Base-by-base conservation (phyloP, 2,329 filamentous ascomycete genomes). In the Aspergillus hiratsukae region DNA sequence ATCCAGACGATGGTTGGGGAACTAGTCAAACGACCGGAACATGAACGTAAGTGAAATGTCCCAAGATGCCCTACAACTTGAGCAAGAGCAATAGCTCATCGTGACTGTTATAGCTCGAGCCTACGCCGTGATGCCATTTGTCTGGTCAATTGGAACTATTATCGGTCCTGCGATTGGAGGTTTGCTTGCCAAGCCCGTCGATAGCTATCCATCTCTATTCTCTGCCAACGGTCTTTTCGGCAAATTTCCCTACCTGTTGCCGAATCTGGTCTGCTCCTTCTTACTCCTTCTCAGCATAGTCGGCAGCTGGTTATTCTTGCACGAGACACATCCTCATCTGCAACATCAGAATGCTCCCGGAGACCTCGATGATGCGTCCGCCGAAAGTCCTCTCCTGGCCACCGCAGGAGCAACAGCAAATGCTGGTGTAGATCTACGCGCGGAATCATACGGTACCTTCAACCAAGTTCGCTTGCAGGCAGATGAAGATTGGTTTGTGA, bases 1-100 rank as follows among this genome's bases (percentile, higher is more conserved):
- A 90, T 94, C 62, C 88, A 95, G 73, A 96, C 91, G 19, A 95
- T 96, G 89, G 92, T 96, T 14, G 90, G 88, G 28, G 92, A 97
- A 73, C 74, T 96, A 55, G 89, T 95, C 52, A 89, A 83, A 35
- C 89, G 87, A 56, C 90, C 89, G 14, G 88, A 92, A 66, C 90
- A 95, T 74, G 91, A 96, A 75, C 90, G 87, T 90, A 76, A 80
- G 87, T 83, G 31, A 35, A 7, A 5, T 29, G 4, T 48, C 56
- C 11, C 5, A 4, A 29, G 21, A 14, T 48, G 3, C 40, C n/a
- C 21, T 40, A 9, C 19, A 3, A n/a, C 31, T 37, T 14, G 5
- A 17, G 8, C 29, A 1, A 35, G 31, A 23, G 8, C 27, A 55
- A 14, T 58, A 58, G 56, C 59, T 64, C 48, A 58, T 45, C n/a